Evolutionary conservation across 2,329 filamentous ascomycete genomes (phyloP).

Genomic region (Monilinia fructigena): DNA sequence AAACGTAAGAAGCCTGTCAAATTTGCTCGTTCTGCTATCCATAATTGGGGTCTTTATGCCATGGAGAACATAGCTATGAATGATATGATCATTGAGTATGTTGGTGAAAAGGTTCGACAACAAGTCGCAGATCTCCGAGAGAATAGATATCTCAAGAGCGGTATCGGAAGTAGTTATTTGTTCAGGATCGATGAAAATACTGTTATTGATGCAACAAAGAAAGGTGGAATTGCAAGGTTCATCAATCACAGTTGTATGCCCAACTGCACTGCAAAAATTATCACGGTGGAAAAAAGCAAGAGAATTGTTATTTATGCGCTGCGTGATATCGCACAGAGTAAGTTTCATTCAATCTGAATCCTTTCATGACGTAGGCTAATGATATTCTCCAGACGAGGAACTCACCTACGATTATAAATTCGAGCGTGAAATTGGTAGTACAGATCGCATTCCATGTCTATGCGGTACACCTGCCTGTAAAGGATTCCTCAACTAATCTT

Average conservation of each 20-base stretch:
- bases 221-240: constrained; percentile 95
- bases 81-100: constrained; percentile 99
- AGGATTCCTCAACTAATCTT: constrained; percentile 87
- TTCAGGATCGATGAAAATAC: constrained; percentile 98
- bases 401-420: constrained; percentile 99
- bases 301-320: constrained; percentile 98
- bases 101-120: constrained; percentile 94
- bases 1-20: constrained; percentile 99
- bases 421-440: constrained; percentile 90
- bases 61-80: constrained; percentile 97
- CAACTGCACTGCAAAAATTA: constrained; percentile 98
- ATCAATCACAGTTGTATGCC: constrained; percentile 99
- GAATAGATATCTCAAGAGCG: constrained; percentile 87
- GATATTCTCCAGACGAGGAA: constrained; percentile 73
- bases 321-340: constrained; percentile 92
- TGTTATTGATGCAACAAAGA: constrained; percentile 97
- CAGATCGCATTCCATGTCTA: constrained; percentile 94
- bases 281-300: constrained; percentile 97
- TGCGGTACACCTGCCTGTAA: constrained; percentile 96
- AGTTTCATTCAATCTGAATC: constrained; percentile 44
- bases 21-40: constrained; percentile 94
- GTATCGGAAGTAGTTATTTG: constrained; percentile 94
- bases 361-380: constrained; percentile 28
- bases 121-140: constrained; percentile 97
- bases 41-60: constrained; percentile 97